Evolutionary conservation across 805 yeast species (phyloP).

Genomic region (Nakazawaea ernobii): DNA sequence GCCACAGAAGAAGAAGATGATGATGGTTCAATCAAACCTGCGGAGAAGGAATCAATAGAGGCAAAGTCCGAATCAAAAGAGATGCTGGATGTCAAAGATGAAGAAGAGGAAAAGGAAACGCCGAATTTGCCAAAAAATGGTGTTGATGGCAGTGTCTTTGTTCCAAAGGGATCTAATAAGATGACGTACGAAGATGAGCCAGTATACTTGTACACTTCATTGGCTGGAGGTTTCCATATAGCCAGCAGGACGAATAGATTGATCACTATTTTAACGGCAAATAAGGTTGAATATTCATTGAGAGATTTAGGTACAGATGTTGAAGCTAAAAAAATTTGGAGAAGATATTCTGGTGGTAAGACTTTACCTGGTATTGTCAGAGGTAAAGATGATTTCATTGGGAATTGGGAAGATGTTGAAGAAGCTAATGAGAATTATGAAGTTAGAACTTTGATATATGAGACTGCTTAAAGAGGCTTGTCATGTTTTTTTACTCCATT

Average conservation of each 20-base stretch:
- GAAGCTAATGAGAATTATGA: conserved; percentile 75
- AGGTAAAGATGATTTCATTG: conserved; percentile 75
- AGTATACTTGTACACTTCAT: conserved; percentile 74
- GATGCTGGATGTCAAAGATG: conserved; percentile 1
- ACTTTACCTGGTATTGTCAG: conserved; percentile 81
- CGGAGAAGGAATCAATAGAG: conserved; percentile 6
- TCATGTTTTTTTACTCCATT: too few relatives aligned
- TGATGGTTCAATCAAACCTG: conserved; percentile 4
- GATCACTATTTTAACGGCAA: conserved; percentile 68
- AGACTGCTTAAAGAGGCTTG: conserved; percentile 37
- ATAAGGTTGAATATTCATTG: conserved; percentile 58
- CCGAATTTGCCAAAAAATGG: conserved; percentile 6
- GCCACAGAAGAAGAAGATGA: conserved; percentile 3
- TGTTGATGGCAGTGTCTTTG: conserved; percentile 21
- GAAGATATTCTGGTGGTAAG: conserved; percentile 64
- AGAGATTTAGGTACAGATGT: conserved; percentile 86
- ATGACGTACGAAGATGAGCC: conserved; percentile 46
- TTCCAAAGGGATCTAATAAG: conserved; percentile 24
- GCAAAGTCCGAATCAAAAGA: neutral
- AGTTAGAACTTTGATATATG: conserved; percentile 58
- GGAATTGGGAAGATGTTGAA: conserved; percentile 80
- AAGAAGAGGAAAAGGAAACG: conserved; percentile 1
- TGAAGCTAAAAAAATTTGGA: conserved; percentile 81
- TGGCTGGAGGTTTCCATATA: conserved; percentile 83
- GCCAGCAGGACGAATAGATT: conserved; percentile 72